These are phyloP conservation scores for Fistulifera pelliculosa DNA, from an alignment of 108 stramenopile species.

Conservation along the genomic window DNA sequence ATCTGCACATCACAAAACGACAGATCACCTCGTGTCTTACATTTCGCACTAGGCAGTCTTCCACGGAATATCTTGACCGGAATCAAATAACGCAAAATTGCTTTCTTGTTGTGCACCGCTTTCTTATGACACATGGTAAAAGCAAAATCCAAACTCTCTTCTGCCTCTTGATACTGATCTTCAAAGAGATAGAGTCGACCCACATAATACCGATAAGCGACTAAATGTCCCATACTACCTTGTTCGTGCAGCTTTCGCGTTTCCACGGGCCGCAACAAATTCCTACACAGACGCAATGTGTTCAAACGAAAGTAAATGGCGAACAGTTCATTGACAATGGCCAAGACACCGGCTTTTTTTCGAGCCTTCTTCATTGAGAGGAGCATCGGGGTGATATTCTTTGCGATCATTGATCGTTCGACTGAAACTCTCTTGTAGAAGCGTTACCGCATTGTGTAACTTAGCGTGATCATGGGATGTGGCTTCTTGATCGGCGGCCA, in stretches of 20 bases:
- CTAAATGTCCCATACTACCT: conserved; percentile 80
- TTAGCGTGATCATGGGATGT: conserved; percentile 46
- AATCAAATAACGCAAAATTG: conserved; percentile 83
- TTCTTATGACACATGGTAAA: conserved; percentile 70
- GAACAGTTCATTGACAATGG: conserved; percentile 86
- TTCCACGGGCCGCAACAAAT: conserved; percentile 78
- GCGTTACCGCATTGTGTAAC: conserved; percentile 64
- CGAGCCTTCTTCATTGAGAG: conserved; percentile 36
- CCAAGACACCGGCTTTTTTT: conserved; percentile 82
- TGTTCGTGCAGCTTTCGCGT: conserved; percentile 50
- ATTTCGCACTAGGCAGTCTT: conserved; percentile 52
- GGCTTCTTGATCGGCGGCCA: conserved; percentile 39
- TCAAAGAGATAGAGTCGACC: conserved; percentile 91
- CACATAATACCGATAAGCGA: conserved; percentile 87
- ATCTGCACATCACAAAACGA: conserved; percentile 3
- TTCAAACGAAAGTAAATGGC: conserved; percentile 92
- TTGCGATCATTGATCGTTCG: conserved; percentile 81
- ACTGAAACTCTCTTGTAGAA: conserved; percentile 71
- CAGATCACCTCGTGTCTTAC: conserved; percentile 33
- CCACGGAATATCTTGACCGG: conserved; percentile 89
- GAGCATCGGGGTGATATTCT: conserved; percentile 25
- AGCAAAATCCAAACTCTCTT: conserved; percentile 81
- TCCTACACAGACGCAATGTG: conserved; percentile 87
- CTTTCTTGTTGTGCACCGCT: conserved; percentile 59
- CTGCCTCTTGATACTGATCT: conserved; percentile 86